Conservation (phyloP, 208 protist species). For the Acanthamoeba quina region DNA sequence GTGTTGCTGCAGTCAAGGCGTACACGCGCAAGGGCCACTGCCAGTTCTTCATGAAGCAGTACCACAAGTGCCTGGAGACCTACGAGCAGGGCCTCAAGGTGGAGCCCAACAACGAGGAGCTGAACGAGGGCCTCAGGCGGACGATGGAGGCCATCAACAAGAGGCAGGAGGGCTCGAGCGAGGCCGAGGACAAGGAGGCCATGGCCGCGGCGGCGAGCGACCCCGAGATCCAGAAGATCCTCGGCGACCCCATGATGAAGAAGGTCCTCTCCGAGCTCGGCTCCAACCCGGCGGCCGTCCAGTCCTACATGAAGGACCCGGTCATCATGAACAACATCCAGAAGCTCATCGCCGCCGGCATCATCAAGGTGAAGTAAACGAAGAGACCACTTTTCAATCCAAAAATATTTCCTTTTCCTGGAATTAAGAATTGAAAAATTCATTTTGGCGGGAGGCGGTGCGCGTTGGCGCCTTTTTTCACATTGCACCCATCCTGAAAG, state of each 20-base stretch:
- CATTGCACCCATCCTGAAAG: neutral
- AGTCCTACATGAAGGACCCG: constrained; percentile 92
- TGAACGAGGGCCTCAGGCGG: constrained; percentile 79
- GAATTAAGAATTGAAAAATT: neutral
- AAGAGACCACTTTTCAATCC: neutral
- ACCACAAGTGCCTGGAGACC: constrained; percentile 96
- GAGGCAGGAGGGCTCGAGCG: constrained; percentile 77
- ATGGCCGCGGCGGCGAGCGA: constrained; percentile 94
- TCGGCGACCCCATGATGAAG: constrained; percentile 76
- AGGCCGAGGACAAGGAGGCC: constrained; percentile 91
- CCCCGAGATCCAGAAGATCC: constrained; percentile 94
- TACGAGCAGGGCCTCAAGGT: constrained; percentile 96
- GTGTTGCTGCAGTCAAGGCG: constrained; percentile 90
- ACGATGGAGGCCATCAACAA: constrained; percentile 89
- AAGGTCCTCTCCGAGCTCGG: constrained; percentile 64
- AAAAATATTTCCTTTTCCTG: neutral
- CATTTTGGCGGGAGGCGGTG: neutral
- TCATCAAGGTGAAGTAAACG: constrained; percentile 89
- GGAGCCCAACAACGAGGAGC: constrained; percentile 90
- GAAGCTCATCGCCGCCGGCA: constrained; percentile 96
- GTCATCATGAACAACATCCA: constrained; percentile 95
- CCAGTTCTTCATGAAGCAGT: constrained; percentile 96
- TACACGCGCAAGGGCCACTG: constrained; percentile 93
- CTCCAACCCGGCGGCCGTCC: constrained; percentile 28
- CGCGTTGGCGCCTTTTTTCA: neutral